Percentiles rank a stretch among this genome's conserved stretches.
Conservation (phyloP, 371 early-diverging fungal species). For the Mortierella sp. region DNA sequence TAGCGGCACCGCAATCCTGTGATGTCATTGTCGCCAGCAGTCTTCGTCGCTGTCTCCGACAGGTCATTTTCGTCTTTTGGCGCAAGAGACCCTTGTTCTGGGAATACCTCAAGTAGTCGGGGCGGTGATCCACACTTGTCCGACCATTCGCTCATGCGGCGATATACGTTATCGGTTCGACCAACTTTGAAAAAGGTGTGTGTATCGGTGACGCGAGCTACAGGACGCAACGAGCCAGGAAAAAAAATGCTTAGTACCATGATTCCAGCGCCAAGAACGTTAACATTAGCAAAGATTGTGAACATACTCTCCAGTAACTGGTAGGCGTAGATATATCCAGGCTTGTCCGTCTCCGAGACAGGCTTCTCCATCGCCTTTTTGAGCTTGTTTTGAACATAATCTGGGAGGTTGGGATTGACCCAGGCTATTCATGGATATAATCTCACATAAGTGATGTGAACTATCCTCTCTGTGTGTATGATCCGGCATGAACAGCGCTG, state of each 20-base stretch:
- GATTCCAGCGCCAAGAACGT: neutral
- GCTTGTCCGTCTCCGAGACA: constrained; percentile 56
- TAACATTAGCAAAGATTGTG: neutral
- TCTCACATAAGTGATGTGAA: neutral
- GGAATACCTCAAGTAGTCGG: constrained; percentile 59
- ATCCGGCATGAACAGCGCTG: neutral
- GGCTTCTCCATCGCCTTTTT: constrained; percentile 60
- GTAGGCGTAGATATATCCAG: constrained; percentile 66
- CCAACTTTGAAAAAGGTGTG: constrained; percentile 67
- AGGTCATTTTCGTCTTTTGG: constrained; percentile 42
- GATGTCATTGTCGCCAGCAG: constrained; percentile 26
- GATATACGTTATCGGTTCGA: constrained; percentile 58
- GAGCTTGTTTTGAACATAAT: constrained; percentile 45
- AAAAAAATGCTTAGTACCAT: too few relatives aligned
- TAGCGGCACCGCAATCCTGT: constrained; percentile 57
- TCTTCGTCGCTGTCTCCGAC: constrained; percentile 31
- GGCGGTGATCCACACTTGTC: constrained; percentile 60
- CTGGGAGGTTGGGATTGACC: constrained; percentile 53
- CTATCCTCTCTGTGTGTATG: too few relatives aligned
- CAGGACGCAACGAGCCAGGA: neutral
- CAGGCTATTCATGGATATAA: constrained; percentile 17
- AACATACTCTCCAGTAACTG: constrained; percentile 45
- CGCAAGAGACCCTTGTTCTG: constrained; percentile 41
- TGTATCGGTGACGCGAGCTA: constrained; percentile 35
- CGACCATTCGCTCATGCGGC: constrained; percentile 63